Evolutionary conservation across 2,329 filamentous ascomycete species (phyloP).

Genomic region (Dichotomopilus funicola): DNA sequence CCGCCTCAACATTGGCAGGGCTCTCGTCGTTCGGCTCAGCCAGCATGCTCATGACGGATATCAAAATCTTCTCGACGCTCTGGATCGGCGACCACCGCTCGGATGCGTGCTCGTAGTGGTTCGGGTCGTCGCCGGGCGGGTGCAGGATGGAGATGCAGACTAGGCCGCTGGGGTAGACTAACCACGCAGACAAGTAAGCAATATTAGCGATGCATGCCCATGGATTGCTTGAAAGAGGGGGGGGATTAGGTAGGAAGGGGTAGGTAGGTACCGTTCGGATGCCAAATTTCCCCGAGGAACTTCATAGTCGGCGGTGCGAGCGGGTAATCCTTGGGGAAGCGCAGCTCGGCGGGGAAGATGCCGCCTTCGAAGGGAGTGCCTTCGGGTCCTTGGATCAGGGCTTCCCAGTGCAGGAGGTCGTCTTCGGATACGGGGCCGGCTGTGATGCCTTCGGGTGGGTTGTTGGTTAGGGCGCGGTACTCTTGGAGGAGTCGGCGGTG

Average conservation of each 20-base stretch:
- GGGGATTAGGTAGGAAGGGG: background rate
- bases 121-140: slow-evolving; percentile 91
- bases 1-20: slow-evolving; percentile 91
- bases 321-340: slow-evolving; percentile 95
- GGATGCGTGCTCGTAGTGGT: slow-evolving; percentile 94
- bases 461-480: slow-evolving; percentile 88
- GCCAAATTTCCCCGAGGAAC: slow-evolving; percentile 90
- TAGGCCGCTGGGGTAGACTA: slow-evolving; percentile 84
- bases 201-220: background rate
- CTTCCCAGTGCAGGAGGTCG: slow-evolving; percentile 94
- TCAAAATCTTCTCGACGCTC: slow-evolving; percentile 94
- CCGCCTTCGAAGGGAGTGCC: slow-evolving; percentile 95
- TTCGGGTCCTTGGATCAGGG: slow-evolving; percentile 88
- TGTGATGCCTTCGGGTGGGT: slow-evolving; percentile 95
- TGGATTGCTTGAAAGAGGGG: no score
- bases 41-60: slow-evolving; percentile 97
- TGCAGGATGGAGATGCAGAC: slow-evolving; percentile 99
- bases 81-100: slow-evolving; percentile 97
- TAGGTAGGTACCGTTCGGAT: slow-evolving; percentile 72
- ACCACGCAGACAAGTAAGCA: background rate
- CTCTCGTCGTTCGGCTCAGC: slow-evolving; percentile 96
- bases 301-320: slow-evolving; percentile 93
- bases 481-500: slow-evolving; percentile 87
- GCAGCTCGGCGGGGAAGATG: slow-evolving; percentile 89
- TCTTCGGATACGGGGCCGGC: slow-evolving; percentile 91